phyloP scores from a whole-genome alignment of 2,329 filamentous ascomycete genomes.

The Pyrenophora teres region DNA sequence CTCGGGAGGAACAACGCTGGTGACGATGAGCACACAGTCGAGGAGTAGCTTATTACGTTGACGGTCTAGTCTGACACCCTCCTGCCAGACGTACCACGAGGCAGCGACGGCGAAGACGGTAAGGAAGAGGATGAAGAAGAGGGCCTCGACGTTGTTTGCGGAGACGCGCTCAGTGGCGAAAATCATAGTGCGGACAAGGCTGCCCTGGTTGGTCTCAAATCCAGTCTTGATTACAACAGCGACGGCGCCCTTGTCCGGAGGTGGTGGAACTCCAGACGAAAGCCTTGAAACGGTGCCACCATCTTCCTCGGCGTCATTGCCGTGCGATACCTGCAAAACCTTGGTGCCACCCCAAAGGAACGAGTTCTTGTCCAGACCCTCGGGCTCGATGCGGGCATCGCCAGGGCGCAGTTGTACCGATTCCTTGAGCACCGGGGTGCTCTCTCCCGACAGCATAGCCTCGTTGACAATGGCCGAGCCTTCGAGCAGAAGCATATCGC shows the following conservation, averaged over 20 bases:
- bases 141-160: slow-evolving; percentile 94
- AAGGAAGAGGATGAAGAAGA: slow-evolving; percentile 97
- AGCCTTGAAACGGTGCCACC: slow-evolving; percentile 64
- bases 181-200: slow-evolving; percentile 98
- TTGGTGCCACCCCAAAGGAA: slow-evolving; percentile 98
- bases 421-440: slow-evolving; percentile 94
- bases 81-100: slow-evolving; percentile 98
- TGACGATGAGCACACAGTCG: slow-evolving; percentile 96
- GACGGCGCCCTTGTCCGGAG: slow-evolving; percentile 91
- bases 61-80: slow-evolving; percentile 90
- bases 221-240: slow-evolving; percentile 96
- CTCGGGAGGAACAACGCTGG: slow-evolving; percentile 97
- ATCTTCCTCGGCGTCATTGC: slow-evolving; percentile 72
- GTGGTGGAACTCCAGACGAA: slow-evolving; percentile 75
- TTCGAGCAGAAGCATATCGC: slow-evolving; percentile 94
- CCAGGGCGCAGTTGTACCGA: slow-evolving; percentile 87
- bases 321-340: slow-evolving; percentile 92
- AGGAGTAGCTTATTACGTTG: slow-evolving; percentile 97
- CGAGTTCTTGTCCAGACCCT: slow-evolving; percentile 93
- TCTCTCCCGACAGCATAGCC: slow-evolving; percentile 98
- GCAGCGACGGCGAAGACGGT: slow-evolving; percentile 95
- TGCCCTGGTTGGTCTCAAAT: slow-evolving; percentile 98
- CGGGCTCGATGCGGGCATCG: slow-evolving; percentile 79
- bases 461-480: slow-evolving; percentile 98
- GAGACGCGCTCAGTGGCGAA: slow-evolving; percentile 98